These are phyloP conservation scores for Spergularia bocconei DNA, from an alignment of 148 eudicot genomes.

Conservation along the genomic window DNA sequence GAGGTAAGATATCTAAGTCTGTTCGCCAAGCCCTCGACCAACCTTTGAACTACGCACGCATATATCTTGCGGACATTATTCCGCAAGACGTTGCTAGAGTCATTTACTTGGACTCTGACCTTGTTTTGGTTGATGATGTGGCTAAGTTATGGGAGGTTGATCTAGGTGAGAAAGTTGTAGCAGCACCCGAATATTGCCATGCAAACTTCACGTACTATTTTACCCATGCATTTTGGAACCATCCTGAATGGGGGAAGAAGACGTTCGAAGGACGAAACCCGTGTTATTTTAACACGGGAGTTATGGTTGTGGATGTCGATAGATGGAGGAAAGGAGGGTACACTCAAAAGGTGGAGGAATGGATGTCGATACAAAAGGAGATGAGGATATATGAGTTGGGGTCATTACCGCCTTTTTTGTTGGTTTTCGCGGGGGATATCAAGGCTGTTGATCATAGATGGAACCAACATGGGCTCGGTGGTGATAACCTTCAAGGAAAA, in stretches of 20 bases:
- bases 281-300: conserved; percentile 28
- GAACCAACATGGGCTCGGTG: conserved; percentile 29
- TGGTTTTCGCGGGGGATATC: conserved; percentile 22
- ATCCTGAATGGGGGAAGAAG: not conserved
- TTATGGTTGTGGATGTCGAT: conserved; percentile 18
- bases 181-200: conserved; percentile 38
- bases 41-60: conserved; percentile 37
- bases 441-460: conserved; percentile 23
- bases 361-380: conserved; percentile 25
- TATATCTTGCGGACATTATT: conserved; percentile 31
- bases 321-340: conserved; percentile 19
- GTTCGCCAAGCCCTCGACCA: conserved; percentile 37
- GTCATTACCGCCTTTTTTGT: conserved; percentile 24
- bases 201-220: conserved; percentile 37
- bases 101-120: conserved; percentile 36
- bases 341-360: conserved; percentile 18
- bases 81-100: conserved; percentile 30
- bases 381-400: conserved; percentile 24
- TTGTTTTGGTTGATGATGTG: conserved; percentile 35
- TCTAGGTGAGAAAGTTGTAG: conserved; percentile 24
- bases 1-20: conserved; percentile 26
- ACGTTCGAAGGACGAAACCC: conserved; percentile 15
- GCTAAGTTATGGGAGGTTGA: conserved; percentile 30
- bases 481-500: conserved; percentile 22
- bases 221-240: conserved; percentile 27